Evolutionary conservation across 2,329 filamentous ascomycete genomes (phyloP).

Genomic region (Colletotrichum truncatum): DNA sequence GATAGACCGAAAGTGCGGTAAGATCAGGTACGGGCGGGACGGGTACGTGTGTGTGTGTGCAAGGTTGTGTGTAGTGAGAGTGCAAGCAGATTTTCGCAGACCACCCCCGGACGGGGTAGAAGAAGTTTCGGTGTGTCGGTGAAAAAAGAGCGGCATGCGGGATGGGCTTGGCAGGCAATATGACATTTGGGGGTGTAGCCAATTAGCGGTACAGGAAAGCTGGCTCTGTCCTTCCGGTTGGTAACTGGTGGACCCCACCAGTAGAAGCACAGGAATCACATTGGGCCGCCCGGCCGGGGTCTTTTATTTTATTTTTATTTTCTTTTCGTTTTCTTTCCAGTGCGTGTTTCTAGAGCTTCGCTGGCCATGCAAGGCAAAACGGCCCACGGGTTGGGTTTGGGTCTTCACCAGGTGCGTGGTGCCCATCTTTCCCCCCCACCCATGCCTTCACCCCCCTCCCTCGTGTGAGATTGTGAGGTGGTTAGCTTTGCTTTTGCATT

Average conservation of each 20-base stretch:
- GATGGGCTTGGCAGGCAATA: slow-evolving; percentile 21
- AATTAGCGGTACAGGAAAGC: slow-evolving; percentile 10
- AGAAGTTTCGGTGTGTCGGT: slow-evolving; percentile 31
- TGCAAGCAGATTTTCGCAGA: slow-evolving; percentile 20
- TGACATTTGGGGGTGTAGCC: slow-evolving; percentile 16
- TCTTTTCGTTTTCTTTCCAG: too few relatives aligned
- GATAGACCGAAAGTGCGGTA: slow-evolving; percentile 9
- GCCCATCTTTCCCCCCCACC: background rate
- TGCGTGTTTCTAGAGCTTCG: background rate
- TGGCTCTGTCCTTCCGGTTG: slow-evolving; percentile 28
- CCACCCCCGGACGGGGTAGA: slow-evolving; percentile 1
- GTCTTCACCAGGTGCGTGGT: background rate
- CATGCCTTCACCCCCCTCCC: background rate
- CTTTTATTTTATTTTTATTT: too few relatives aligned
- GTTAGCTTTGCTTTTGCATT: slow-evolving; percentile 26
- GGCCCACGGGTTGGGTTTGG: background rate
- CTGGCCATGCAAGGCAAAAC: background rate
- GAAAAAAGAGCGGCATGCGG: slow-evolving; percentile 28
- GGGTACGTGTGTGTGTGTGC: too few relatives aligned
- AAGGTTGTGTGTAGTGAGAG: background rate
- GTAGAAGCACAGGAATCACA: background rate
- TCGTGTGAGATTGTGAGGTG: slow-evolving; percentile 6
- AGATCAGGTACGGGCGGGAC: slow-evolving; percentile 12
- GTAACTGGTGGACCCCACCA: slow-evolving; percentile 21
- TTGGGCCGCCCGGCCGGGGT: background rate